Percentiles rank a stretch among this genome's conserved stretches.
phyloP scores from a whole-genome alignment of 148 eudicot genomes.

The Vaccinium darrowii region DNA sequence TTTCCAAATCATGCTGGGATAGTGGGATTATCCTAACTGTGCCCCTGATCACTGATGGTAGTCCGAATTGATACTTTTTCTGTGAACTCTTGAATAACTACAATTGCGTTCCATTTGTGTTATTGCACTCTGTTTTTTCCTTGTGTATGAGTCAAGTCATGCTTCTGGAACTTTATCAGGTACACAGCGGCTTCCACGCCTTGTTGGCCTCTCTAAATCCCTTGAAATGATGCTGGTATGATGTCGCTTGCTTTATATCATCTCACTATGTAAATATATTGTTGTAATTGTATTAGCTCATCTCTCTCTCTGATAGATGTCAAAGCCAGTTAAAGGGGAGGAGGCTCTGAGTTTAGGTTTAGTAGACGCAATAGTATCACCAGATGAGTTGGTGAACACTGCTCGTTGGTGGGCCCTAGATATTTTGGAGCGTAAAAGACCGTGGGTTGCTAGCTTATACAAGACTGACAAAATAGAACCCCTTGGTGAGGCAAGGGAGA shows the following conservation, averaged over 20 bases:
- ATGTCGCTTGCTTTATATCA: conserved; percentile 15
- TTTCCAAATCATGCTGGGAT: not conserved
- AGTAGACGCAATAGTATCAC: conserved; percentile 81
- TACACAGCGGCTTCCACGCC: conserved; percentile 91
- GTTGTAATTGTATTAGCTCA: not conserved
- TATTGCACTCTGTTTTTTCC: not conserved
- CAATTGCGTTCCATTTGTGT: not conserved
- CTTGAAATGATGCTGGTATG: conserved; percentile 97
- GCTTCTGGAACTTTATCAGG: conserved; percentile 42
- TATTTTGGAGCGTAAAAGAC: conserved; percentile 69
- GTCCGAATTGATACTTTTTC: not conserved
- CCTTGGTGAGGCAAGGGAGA: conserved; percentile 87
- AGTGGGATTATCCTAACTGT: too few relatives aligned
- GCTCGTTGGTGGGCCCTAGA: conserved; percentile 92
- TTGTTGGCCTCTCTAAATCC: conserved; percentile 85
- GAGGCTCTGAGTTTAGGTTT: conserved; percentile 87
- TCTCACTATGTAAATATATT: not conserved
- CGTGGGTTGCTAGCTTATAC: conserved; percentile 82
- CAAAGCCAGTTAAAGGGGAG: conserved; percentile 74
- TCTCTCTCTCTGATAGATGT: conserved; percentile 46
- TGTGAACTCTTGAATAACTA: not conserved
- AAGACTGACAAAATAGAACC: conserved; percentile 83
- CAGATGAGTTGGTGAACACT: conserved; percentile 55
- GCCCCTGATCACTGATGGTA: not conserved
- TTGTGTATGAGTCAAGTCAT: not conserved